Evolutionary conservation across 2,329 filamentous ascomycete species (phyloP).

Genomic region (Exophiala spinifera): DNA sequence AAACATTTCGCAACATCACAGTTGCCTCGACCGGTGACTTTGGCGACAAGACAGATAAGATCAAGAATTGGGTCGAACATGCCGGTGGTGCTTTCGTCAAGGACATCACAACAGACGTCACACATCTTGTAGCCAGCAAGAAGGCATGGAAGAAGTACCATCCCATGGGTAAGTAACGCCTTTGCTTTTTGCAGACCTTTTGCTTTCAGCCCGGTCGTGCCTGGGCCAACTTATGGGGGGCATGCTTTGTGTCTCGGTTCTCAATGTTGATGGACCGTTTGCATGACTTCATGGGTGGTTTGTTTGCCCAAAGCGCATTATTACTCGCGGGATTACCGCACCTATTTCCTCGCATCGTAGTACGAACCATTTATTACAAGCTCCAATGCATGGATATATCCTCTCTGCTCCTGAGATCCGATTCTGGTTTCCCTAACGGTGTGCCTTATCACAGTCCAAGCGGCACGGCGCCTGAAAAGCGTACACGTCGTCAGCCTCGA

Average conservation of each 20-base stretch:
- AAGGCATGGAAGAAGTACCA: constrained; percentile 56
- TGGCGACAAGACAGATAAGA: constrained; percentile 51
- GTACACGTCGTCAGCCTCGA: constrained; percentile 47
- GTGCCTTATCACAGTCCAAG: constrained; percentile 35
- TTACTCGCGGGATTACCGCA: too few relatives aligned
- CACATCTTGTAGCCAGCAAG: constrained; percentile 68
- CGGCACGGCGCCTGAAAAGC: constrained; percentile 37
- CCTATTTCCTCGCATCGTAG: too few relatives aligned
- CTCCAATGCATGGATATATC: too few relatives aligned
- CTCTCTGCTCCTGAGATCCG: too few relatives aligned
- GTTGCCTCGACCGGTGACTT: constrained; percentile 61
- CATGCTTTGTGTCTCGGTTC: too few relatives aligned
- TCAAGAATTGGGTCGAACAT: constrained; percentile 63
- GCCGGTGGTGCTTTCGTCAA: constrained; percentile 60
- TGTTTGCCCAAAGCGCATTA: too few relatives aligned
- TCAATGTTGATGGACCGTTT: too few relatives aligned
- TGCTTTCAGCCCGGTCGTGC: background rate
- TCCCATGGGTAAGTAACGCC: constrained; percentile 37
- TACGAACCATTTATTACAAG: too few relatives aligned
- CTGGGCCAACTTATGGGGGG: too few relatives aligned
- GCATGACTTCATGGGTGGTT: too few relatives aligned
- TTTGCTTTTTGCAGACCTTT: background rate
- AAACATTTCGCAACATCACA: constrained; percentile 49
- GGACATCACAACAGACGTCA: constrained; percentile 56
- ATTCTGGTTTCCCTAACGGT: background rate